Percentiles rank a stretch among this genome's conserved stretches.
Conservation (phyloP, 2,329 filamentous ascomycete species). For the Neophaeococcomyces mojaviensis region DNA sequence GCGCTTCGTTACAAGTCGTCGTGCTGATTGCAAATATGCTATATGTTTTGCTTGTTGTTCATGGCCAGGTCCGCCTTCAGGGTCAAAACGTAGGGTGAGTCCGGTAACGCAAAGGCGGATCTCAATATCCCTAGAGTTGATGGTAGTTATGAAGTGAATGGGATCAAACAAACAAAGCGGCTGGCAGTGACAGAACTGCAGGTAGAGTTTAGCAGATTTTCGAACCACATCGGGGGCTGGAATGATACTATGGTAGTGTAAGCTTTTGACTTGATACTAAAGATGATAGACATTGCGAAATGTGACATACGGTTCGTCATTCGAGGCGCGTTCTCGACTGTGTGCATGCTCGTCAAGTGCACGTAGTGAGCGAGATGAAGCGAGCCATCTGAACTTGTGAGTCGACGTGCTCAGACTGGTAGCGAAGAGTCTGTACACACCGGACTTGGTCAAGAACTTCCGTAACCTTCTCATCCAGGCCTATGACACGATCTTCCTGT, state of each 20-base stretch:
- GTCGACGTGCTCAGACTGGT: constrained; percentile 4
- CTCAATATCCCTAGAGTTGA: constrained; percentile 23
- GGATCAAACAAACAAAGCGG: constrained; percentile 27
- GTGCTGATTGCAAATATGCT: constrained; percentile 18
- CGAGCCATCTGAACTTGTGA: not conserved
- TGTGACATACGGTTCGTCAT: not conserved
- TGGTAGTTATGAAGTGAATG: constrained; percentile 14
- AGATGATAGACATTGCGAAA: no score
- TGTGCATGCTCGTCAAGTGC: not conserved
- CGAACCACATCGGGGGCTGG: constrained; percentile 6
- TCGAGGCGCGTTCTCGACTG: no score
- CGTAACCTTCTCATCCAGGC: constrained; percentile 8
- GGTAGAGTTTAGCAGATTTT: constrained; percentile 23
- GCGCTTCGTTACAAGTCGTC: constrained; percentile 32
- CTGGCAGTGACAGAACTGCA: constrained; percentile 29
- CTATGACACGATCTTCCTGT: constrained; percentile 1
- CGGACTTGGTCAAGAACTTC: constrained; percentile 9
- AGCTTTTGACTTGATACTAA: no score
- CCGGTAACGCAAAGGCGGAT: constrained; percentile 27
- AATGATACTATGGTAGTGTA: constrained; percentile 4
- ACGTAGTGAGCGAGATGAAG: not conserved
- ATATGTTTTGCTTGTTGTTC: constrained; percentile 15
- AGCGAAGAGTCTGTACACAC: not conserved
- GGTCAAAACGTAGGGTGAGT: constrained; percentile 26
- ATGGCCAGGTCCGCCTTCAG: constrained; percentile 12